Conservation (phyloP, 2,329 filamentous ascomycete species). For the Sclerotinia sclerotiorum region DNA sequence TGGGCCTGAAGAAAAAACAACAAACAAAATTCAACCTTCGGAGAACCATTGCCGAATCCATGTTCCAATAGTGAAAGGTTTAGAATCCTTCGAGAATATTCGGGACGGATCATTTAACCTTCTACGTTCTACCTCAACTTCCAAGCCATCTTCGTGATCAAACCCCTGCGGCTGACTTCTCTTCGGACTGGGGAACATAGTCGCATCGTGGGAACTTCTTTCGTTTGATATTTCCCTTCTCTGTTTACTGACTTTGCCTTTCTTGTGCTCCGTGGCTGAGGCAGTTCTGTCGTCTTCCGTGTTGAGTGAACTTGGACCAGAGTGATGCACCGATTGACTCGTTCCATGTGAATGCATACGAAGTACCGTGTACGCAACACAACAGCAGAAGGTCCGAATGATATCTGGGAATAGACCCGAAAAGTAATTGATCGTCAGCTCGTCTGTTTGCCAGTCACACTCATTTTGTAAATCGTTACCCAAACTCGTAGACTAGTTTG, state of each 20-base stretch:
- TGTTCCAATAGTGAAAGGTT: not conserved
- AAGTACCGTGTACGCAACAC: not conserved
- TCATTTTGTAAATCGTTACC: not conserved
- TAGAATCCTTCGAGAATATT: conserved; percentile 13
- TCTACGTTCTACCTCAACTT: not conserved
- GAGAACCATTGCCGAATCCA: conserved; percentile 1
- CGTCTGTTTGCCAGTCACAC: not conserved
- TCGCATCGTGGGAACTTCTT: not conserved
- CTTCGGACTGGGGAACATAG: not conserved
- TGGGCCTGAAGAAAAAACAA: not conserved
- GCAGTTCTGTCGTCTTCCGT: not conserved
- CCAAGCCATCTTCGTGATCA: not conserved
- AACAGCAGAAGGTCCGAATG: conserved; percentile 4
- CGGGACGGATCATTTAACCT: conserved; percentile 11
- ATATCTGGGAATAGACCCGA: not conserved
- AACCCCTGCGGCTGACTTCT: not conserved
- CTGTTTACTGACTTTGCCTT: not conserved
- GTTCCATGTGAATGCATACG: not conserved
- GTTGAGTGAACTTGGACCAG: not conserved
- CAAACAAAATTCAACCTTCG: not conserved
- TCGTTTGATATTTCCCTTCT: not conserved
- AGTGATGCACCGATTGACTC: not conserved
- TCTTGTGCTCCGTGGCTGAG: not conserved
- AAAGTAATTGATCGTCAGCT: not conserved
- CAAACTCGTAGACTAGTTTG: not conserved